phyloP scores from a whole-genome alignment of 371 early-diverging fungal genomes.

The Mortierella sp. region DNA sequence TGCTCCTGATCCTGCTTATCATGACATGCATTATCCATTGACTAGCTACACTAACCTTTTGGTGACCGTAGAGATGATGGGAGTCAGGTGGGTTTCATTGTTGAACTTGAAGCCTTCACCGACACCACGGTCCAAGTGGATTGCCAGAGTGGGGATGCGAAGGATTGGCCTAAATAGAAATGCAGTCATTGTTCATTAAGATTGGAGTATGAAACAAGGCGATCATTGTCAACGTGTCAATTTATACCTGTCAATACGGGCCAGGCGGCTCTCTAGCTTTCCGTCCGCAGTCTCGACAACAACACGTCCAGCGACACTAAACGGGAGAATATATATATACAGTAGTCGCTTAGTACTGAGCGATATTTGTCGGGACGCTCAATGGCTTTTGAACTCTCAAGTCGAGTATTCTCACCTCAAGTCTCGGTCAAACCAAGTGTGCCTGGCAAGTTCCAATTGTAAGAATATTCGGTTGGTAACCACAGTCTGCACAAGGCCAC shows the following conservation, averaged over 20 bases:
- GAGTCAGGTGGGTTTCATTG: constrained; percentile 92
- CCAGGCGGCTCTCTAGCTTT: constrained; percentile 75
- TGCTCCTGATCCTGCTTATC: not conserved
- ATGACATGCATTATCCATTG: not conserved
- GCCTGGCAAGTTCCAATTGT: constrained; percentile 69
- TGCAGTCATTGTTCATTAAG: no score
- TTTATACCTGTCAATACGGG: constrained; percentile 76
- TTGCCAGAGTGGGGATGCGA: constrained; percentile 96
- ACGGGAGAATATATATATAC: no score
- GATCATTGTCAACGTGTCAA: not conserved
- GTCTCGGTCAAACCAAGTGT: constrained; percentile 99
- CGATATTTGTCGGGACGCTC: no score
- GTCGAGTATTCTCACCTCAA: constrained; percentile 65
- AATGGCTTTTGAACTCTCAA: no score
- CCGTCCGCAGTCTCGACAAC: constrained; percentile 81
- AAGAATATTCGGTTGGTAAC: not conserved
- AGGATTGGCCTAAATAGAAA: constrained; percentile 74
- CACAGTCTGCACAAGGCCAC: not conserved
- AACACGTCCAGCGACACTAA: constrained; percentile 93
- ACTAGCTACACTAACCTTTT: constrained; percentile 63
- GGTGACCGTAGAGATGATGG: constrained; percentile 84
- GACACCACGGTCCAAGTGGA: constrained; percentile 91
- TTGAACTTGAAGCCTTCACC: constrained; percentile 90
- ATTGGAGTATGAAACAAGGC: no score
- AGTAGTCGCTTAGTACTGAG: no score